Conservation (phyloP, 176 grass and related monocot genomes). For the Tillandsia leiboldiana region DNA sequence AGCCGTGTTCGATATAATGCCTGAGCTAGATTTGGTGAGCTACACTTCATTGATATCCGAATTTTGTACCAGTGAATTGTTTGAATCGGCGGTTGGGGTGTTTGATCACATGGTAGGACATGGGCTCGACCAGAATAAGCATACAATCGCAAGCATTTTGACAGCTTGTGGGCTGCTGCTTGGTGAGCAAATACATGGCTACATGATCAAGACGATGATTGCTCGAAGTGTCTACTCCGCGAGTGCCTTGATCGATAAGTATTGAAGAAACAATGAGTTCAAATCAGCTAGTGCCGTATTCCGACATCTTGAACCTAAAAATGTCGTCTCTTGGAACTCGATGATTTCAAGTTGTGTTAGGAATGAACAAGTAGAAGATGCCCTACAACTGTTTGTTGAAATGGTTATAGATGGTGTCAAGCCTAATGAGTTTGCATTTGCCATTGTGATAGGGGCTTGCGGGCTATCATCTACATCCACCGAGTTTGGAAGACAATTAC, state of each 20-base stretch:
- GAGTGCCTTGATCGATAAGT: conserved; percentile 56
- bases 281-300: conserved; percentile 33
- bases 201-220: conserved; percentile 48
- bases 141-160: conserved; percentile 43
- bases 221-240: conserved; percentile 36
- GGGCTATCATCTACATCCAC: conserved; percentile 13
- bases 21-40: conserved; percentile 41
- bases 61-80: conserved; percentile 34
- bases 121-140: conserved; percentile 55
- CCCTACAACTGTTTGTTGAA: conserved; percentile 30
- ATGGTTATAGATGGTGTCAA: conserved; percentile 32
- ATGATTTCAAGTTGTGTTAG: conserved; percentile 51
- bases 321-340: conserved; percentile 61
- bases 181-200: conserved; percentile 59
- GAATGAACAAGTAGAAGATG: conserved; percentile 33
- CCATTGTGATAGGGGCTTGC: conserved; percentile 49
- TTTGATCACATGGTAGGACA: conserved; percentile 34
- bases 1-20: conserved; percentile 35
- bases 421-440: conserved; percentile 61
- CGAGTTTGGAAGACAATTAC: conserved; percentile 35
- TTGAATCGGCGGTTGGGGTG: conserved; percentile 13
- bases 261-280: conserved; percentile 38
- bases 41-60: conserved; percentile 71
- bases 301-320: conserved; percentile 36
- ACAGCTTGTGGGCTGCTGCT: conserved; percentile 29